phyloP scores from a whole-genome alignment of 164 flowering plant genomes.

The Protea cynaroides region DNA sequence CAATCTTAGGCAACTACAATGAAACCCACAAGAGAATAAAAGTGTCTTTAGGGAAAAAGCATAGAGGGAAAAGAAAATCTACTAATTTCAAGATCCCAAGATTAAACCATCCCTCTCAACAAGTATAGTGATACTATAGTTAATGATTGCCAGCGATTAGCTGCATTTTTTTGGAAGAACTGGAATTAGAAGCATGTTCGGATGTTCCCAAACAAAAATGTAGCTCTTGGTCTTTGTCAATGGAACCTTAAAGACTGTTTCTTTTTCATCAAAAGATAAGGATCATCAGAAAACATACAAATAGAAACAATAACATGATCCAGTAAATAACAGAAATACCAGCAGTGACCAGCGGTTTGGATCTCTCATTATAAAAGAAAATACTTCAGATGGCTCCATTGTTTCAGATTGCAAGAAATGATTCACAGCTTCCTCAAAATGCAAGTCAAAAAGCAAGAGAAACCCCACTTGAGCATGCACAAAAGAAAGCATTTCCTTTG shows the following conservation, averaged over 20 bases:
- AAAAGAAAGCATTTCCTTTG: slow-evolving; percentile 82
- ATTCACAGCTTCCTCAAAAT: slow-evolving; percentile 94
- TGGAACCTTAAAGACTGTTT: neutral
- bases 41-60: no score
- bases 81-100: neutral
- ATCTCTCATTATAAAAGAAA: slow-evolving; percentile 95
- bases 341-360: slow-evolving; percentile 94
- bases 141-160: no score
- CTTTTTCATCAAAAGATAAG: no score
- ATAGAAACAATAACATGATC: neutral
- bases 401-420: slow-evolving; percentile 85
- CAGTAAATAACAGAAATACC: slow-evolving; percentile 39
- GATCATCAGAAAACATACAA: neutral
- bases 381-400: slow-evolving; percentile 95
- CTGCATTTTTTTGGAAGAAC: no score
- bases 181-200: neutral
- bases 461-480: slow-evolving; percentile 99
- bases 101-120: neutral
- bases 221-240: neutral
- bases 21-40: no score
- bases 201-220: neutral
- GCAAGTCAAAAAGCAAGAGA: slow-evolving; percentile 88
- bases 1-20: no score
- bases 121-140: neutral
- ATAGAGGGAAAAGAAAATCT: neutral